Base-by-base conservation (phyloP, 164 flowering plant species). In the Saururus chinensis region DNA sequence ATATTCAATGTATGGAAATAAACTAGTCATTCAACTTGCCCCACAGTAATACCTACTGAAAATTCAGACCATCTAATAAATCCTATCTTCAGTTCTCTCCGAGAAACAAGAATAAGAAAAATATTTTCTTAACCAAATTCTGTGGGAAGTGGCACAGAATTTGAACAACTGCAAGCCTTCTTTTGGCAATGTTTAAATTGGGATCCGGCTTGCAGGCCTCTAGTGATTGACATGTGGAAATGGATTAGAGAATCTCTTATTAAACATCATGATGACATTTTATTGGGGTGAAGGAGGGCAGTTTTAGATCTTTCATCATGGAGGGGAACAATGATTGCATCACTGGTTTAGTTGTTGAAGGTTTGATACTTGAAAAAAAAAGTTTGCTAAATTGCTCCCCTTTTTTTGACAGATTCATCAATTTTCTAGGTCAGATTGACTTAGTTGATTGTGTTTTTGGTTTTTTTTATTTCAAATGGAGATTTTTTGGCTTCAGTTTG, bases 271-370 rank as follows among this genome's bases (percentile, higher is more conserved):
- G 65, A 68, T 59, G 82, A 78, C 78, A 40, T 51, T 14, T 1
- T 73, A 60, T 60, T 45, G 42, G 77, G 11, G 35, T 87, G 19
- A 57, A 69, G 40, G 42, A 56, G n/a, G 80, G 82, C 58, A 72
- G 65, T 19, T 40, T 84, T 20, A 73, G 79, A 68, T 76, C 67
- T 60, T 68, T 73, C 60, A 79, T 77, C 56, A 53, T 93, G 74
- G 75, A 68, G 57, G 92, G 91, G 49, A 97, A 90, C 80, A 81
- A 69, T 62, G 89, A 85, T 76, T 81, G 84, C 70, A 76, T 93
- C 54, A 80, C 99, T 4, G 87, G 85, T 40, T 79, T 90, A 66
- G 81, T 92, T 66, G 67, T 88, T 72, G 92, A 92, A 78, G 96
- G 98, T 93, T 77, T 64, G 66, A 40, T 51, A 45, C 11, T 45